Base-by-base conservation (phyloP, 2,329 filamentous ascomycete genomes). In the Beauveria caledonica region DNA sequence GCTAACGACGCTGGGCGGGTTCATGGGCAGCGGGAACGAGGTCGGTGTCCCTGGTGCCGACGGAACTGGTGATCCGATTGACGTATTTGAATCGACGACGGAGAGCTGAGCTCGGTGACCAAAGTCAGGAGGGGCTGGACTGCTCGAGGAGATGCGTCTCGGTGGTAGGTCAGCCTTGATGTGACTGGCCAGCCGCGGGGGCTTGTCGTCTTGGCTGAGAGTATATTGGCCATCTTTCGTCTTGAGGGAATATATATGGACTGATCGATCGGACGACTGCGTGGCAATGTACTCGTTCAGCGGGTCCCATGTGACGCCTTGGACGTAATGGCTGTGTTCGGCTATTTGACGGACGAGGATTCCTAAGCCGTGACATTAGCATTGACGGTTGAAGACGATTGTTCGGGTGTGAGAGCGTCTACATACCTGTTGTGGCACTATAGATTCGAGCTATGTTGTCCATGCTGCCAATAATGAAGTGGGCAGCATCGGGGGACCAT, bases 381-480 rank as follows among this genome's bases (percentile, higher is more conserved):
- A 40, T 53, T 39, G 58, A 46, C 33, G 21, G 48, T 9, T 42
- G 11, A 13, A 13, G 7, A 25, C 15, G 11, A n/a, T 58, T 39
- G 53, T 23, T 55, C 5, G 53, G 19, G 46, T 10, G 27, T 36
- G 7, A n/a, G 3, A 23, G 1, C 1, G 6, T 53, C n/a, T 63
- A 66, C 81, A 64, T 78, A 92, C 90, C 93, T 68, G 89, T 94
- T 65, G 89, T 88, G 60, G 92, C 90, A 74, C 96, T 97, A 79
- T 97, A 97, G 68, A 99, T 97, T 62, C 93, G 85, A 62, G 94
- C 92, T 71, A 97, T 88, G 72, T 99, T 99, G 77, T 99, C 94
- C 92, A 99, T 97, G 76, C 94, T 97, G 44, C 94, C 94, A 25
- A 95, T 97, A 68, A 99, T 97, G 78, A 99, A 96, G 77, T 95